These are phyloP conservation scores for Tolypocladium nubicola DNA, from an alignment of 2,329 filamentous ascomycete genomes.

Conservation along the genomic window DNA sequence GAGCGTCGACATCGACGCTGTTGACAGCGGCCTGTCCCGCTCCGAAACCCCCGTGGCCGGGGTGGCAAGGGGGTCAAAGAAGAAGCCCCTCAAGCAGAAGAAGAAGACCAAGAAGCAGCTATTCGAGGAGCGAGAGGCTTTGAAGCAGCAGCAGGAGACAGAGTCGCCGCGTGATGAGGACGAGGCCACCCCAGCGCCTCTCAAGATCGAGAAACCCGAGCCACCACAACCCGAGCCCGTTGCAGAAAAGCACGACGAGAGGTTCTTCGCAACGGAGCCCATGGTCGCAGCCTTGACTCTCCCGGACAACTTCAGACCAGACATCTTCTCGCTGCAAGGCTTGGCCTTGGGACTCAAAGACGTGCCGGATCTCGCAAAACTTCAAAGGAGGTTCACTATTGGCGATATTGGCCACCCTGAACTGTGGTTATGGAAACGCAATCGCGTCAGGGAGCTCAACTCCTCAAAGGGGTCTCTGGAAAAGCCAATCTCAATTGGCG, in stretches of 20 bases:
- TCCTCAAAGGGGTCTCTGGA: conserved; percentile 16
- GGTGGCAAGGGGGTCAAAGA: conserved; percentile 42
- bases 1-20: conserved; percentile 33
- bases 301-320: conserved; percentile 32
- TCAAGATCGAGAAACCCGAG: conserved; percentile 15
- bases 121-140: conserved; percentile 54
- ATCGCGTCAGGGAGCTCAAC: conserved; percentile 46
- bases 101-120: conserved; percentile 73
- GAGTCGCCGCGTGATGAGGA: conserved; percentile 25
- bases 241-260: conserved; percentile 41
- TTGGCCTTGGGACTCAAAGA: conserved; percentile 34
- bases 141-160: conserved; percentile 44
- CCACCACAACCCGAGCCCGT: conserved; percentile 19
- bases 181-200: conserved; percentile 28
- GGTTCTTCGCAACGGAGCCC: conserved; percentile 37
- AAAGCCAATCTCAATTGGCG: conserved; percentile 37
- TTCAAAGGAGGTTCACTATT: conserved; percentile 35
- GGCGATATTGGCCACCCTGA: conserved; percentile 37
- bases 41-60: conserved; percentile 34
- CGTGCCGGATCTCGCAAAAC: conserved; percentile 35
- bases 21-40: conserved; percentile 28
- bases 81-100: conserved; percentile 47
- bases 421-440: conserved; percentile 47
- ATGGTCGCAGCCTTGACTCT: conserved; percentile 32
- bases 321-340: conserved; percentile 32